These are phyloP conservation scores for Aspergillus affinis DNA, from an alignment of 495 filamentous ascomycete species.

Conservation along the genomic window DNA sequence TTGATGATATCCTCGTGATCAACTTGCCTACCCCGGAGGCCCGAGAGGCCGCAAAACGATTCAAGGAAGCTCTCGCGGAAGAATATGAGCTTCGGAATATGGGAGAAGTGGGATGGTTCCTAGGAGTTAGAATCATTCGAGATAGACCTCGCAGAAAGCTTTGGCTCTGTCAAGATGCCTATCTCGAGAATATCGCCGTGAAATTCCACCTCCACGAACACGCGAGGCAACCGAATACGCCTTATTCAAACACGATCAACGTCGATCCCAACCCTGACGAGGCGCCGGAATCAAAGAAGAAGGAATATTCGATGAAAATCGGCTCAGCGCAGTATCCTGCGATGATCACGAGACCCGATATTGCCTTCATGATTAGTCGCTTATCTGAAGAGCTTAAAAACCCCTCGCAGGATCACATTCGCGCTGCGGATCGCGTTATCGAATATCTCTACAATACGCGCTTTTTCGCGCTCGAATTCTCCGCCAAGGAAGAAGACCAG, in stretches of 20 bases:
- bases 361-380: slow-evolving; percentile 9
- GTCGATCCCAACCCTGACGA: slow-evolving; percentile 15
- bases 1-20: background rate
- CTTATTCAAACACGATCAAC: background rate
- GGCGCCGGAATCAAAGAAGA: too few species aligned
- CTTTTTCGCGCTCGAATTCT: slow-evolving; percentile 3
- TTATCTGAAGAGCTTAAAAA: slow-evolving; percentile 26
- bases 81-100: too few species aligned
- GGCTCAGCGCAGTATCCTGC: slow-evolving; percentile 26
- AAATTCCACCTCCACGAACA: too few species aligned
- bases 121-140: too few species aligned
- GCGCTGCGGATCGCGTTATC: background rate
- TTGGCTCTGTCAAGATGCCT: too few species aligned
- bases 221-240: too few species aligned
- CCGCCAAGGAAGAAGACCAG: background rate
- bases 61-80: too few species aligned
- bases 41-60: too few species aligned
- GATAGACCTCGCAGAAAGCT: too few species aligned
- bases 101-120: too few species aligned
- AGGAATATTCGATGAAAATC: slow-evolving; percentile 26
- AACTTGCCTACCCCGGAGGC: too few species aligned
- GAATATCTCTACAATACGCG: background rate
- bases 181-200: too few species aligned
- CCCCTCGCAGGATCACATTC: slow-evolving; percentile 15
- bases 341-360: slow-evolving; percentile 22